A percentile compares a stretch with the other conserved stretches of the same genome.
phyloP scores from a whole-genome alignment of 1,284 basidiomycete species.

The Ganoderma lingzhi region DNA sequence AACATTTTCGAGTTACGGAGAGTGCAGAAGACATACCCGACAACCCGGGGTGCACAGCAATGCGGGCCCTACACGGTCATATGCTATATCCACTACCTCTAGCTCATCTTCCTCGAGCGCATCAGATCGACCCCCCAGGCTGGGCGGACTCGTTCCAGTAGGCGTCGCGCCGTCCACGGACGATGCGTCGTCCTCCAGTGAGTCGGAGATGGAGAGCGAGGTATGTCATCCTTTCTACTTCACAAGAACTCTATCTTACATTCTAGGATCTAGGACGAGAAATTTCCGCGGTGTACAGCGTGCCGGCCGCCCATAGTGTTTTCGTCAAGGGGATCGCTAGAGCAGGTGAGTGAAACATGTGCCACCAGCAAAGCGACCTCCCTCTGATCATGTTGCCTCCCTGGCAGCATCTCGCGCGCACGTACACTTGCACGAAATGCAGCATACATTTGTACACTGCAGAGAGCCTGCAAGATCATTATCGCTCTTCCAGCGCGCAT shows the following conservation, averaged over 20 bases:
- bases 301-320: background rate
- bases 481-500: conserved; percentile 18
- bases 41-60: background rate
- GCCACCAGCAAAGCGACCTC: background rate
- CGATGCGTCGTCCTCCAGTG: background rate
- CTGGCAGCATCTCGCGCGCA: background rate
- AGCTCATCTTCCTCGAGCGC: background rate
- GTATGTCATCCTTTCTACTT: background rate
- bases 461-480: conserved; percentile 20
- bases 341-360: background rate
- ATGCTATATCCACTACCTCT: too few relatives aligned
- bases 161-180: background rate
- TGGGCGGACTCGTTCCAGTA: background rate
- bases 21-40: conserved; percentile 5
- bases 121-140: background rate
- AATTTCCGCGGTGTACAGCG: background rate
- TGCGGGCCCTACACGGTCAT: too few relatives aligned
- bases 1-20: conserved; percentile 10
- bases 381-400: background rate
- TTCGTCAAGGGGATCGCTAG: background rate
- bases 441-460: background rate
- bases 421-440: background rate
- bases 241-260: background rate
- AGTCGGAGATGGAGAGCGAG: background rate
- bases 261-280: background rate